These are phyloP conservation scores for Pisolithus marmoratus DNA, from an alignment of 768 basidiomycete species.

Conservation along the genomic window DNA sequence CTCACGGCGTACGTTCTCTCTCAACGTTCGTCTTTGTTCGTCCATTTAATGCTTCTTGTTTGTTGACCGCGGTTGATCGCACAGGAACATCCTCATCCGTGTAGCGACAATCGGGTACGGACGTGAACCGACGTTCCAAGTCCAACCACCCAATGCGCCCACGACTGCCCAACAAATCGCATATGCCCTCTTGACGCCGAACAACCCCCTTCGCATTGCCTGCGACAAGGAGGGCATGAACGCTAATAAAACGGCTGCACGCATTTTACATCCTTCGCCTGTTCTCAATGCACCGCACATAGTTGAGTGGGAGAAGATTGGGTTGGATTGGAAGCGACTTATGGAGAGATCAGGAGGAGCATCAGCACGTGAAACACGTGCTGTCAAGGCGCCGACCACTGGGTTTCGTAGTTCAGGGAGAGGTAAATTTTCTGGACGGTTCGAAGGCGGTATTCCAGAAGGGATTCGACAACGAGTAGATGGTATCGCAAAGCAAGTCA, in stretches of 20 bases:
- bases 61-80: background rate
- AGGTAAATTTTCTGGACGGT: background rate
- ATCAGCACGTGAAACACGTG: background rate
- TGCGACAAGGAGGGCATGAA: constrained; percentile 24
- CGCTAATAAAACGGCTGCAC: constrained; percentile 9
- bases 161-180: constrained; percentile 37
- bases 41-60: background rate
- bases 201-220: constrained; percentile 19
- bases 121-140: constrained; percentile 38
- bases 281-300: constrained; percentile 8
- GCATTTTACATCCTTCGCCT: constrained; percentile 8
- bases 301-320: constrained; percentile 16
- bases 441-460: background rate
- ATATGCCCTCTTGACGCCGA: constrained; percentile 31
- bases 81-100: constrained; percentile 47
- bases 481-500: constrained; percentile 1
- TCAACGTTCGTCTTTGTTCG: background rate
- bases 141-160: constrained; percentile 39
- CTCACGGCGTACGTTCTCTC: constrained; percentile 67
- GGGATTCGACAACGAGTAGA: constrained; percentile 4
- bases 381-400: background rate
- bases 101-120: constrained; percentile 46
- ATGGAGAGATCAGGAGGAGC: background rate
- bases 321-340: constrained; percentile 16
- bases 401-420: background rate